Conservation (phyloP, 2,329 filamentous ascomycete species). For the Polychaeton citri region DNA sequence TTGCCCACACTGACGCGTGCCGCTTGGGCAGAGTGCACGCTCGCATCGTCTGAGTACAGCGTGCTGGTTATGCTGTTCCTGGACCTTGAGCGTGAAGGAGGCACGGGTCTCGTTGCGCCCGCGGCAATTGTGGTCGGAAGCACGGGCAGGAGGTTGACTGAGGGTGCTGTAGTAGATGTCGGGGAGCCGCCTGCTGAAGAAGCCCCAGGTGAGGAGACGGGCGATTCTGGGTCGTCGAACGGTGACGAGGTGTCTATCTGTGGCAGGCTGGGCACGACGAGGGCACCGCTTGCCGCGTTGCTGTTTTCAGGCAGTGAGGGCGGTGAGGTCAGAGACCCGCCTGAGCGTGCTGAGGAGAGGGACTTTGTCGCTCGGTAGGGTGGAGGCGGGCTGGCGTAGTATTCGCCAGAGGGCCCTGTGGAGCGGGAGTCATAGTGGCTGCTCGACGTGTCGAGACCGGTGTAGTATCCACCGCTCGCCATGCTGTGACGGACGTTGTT, state of each 20-base stretch:
- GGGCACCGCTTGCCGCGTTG: no score
- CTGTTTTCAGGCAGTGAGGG: no score
- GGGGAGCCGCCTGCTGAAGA: neutral
- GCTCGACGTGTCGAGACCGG: conserved; percentile 11
- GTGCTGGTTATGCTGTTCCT: conserved; percentile 12
- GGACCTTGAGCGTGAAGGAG: conserved; percentile 3
- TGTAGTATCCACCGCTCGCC: no score
- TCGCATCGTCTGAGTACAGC: conserved; percentile 14
- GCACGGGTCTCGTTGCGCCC: no score
- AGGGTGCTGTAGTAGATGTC: neutral
- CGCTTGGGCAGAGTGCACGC: conserved; percentile 11
- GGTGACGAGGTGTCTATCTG: neutral
- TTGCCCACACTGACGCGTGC: conserved; percentile 1
- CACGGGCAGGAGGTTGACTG: no score
- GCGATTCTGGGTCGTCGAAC: conserved; percentile 3
- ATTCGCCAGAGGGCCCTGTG: neutral
- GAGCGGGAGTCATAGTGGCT: conserved; percentile 1
- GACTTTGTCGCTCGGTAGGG: neutral
- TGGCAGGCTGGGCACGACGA: no score
- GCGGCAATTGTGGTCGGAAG: no score
- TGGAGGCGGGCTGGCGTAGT: neutral
- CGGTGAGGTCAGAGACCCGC: neutral
- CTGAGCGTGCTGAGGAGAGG: neutral
- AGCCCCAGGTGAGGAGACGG: neutral
- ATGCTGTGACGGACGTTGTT: no score